phyloP scores from a whole-genome alignment of 2,329 filamentous ascomycete species.

The Purpureocillium lavendulum region DNA sequence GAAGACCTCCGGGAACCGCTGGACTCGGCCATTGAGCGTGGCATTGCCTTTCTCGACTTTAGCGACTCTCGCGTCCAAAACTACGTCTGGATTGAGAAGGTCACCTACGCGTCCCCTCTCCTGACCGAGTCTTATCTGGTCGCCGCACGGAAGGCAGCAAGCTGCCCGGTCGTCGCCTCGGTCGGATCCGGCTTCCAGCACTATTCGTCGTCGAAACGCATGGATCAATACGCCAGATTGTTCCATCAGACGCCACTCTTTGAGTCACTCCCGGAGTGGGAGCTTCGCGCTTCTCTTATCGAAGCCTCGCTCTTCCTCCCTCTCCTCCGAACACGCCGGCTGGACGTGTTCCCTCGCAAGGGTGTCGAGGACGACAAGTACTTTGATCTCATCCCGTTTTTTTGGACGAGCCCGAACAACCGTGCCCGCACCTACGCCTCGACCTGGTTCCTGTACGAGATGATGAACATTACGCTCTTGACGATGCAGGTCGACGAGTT shows the following conservation, averaged over 20 bases:
- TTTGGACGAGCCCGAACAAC: slow-evolving; percentile 5
- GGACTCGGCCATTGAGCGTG: slow-evolving; percentile 1
- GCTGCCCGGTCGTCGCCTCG: background rate
- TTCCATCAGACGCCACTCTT: slow-evolving; percentile 3
- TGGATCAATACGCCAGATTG: background rate
- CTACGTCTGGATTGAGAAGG: slow-evolving; percentile 10
- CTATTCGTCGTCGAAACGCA: background rate
- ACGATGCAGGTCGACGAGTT: slow-evolving; percentile 7
- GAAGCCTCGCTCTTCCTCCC: slow-evolving; percentile 2
- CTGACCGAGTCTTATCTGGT: slow-evolving; percentile 8
- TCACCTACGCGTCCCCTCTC: slow-evolving; percentile 6
- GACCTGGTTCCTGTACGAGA: slow-evolving; percentile 2
- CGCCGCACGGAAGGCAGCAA: slow-evolving; percentile 7
- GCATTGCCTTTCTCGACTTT: slow-evolving; percentile 3
- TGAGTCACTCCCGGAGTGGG: background rate
- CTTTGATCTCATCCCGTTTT: slow-evolving; percentile 6
- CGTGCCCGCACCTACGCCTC: slow-evolving; percentile 1
- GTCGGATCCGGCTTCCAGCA: background rate
- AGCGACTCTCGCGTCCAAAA: background rate
- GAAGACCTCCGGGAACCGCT: slow-evolving; percentile 2
- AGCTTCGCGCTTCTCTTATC: slow-evolving; percentile 1
- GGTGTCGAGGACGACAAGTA: slow-evolving; percentile 4
- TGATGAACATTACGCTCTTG: slow-evolving; percentile 7
- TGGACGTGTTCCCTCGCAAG: background rate
- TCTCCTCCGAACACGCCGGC: background rate